Conservation (phyloP, 1,284 basidiomycete genomes). For the Ceratobasidium sp. region DNA sequence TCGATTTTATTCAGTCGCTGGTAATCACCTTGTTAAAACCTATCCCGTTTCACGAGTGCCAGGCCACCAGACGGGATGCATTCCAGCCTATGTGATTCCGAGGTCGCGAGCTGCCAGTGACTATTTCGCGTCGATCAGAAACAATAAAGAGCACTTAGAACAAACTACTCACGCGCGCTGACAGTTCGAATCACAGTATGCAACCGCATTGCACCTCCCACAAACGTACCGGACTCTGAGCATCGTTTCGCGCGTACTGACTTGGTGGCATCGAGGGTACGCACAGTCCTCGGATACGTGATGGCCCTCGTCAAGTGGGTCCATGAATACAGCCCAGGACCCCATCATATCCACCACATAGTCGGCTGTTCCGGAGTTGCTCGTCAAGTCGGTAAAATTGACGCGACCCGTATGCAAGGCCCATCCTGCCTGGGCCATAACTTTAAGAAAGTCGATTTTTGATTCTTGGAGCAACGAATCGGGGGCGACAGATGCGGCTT, state of each 20-base stretch:
- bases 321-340: neutral
- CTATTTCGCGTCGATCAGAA: neutral
- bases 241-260: too few species aligned
- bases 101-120: too few species aligned
- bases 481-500: neutral
- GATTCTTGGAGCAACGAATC: neutral
- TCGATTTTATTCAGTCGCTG: neutral
- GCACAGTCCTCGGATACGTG: neutral
- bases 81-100: neutral
- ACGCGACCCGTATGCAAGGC: neutral
- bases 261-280: neutral
- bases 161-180: too few species aligned
- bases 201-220: neutral
- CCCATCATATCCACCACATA: neutral
- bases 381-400: neutral
- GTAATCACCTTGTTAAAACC: neutral
- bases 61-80: neutral
- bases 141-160: too few species aligned
- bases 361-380: neutral
- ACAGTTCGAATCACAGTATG: too few species aligned
- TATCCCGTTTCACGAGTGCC: neutral
- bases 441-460: neutral
- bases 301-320: neutral
- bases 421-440: neutral
- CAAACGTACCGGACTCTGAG: neutral